A percentile compares a stretch with the other conserved stretches of the same genome.
Conservation (phyloP, 371 early-diverging fungal genomes). For the Mucor lusitanicus region DNA sequence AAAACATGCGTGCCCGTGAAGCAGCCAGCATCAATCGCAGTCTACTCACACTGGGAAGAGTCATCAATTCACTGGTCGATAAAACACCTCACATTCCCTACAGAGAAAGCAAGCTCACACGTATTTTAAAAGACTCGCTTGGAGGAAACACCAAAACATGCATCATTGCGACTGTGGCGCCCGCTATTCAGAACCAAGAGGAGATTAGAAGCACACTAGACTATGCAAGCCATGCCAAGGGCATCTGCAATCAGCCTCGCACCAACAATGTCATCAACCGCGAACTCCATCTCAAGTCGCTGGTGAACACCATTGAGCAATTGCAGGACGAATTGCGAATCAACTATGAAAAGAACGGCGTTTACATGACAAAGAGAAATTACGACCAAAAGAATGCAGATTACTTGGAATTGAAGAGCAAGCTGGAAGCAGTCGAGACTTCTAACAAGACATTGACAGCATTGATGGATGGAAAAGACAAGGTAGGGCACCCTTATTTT, state of each 20-base stretch:
- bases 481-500: not conserved
- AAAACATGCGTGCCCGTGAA: slow-evolving; percentile 85
- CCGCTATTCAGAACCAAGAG: slow-evolving; percentile 73
- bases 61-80: slow-evolving; percentile 90
- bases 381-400: slow-evolving; percentile 43
- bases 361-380: slow-evolving; percentile 66
- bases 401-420: not conserved
- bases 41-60: slow-evolving; percentile 89
- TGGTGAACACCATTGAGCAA: slow-evolving; percentile 73
- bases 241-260: slow-evolving; percentile 91
- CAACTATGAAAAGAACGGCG: slow-evolving; percentile 70
- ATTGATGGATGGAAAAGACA: not conserved
- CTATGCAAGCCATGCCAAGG: slow-evolving; percentile 95
- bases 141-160: slow-evolving; percentile 94
- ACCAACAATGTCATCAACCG: slow-evolving; percentile 81
- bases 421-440: not conserved
- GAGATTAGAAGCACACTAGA: slow-evolving; percentile 93
- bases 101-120: slow-evolving; percentile 92
- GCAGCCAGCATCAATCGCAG: slow-evolving; percentile 91
- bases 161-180: slow-evolving; percentile 94
- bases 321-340: slow-evolving; percentile 56
- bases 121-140: slow-evolving; percentile 94
- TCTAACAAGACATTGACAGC: not conserved
- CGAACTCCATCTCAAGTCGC: slow-evolving; percentile 85
- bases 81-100: slow-evolving; percentile 87